Base-by-base conservation (phyloP, 495 filamentous ascomycete species). In the Mycothermus thermophilus region DNA sequence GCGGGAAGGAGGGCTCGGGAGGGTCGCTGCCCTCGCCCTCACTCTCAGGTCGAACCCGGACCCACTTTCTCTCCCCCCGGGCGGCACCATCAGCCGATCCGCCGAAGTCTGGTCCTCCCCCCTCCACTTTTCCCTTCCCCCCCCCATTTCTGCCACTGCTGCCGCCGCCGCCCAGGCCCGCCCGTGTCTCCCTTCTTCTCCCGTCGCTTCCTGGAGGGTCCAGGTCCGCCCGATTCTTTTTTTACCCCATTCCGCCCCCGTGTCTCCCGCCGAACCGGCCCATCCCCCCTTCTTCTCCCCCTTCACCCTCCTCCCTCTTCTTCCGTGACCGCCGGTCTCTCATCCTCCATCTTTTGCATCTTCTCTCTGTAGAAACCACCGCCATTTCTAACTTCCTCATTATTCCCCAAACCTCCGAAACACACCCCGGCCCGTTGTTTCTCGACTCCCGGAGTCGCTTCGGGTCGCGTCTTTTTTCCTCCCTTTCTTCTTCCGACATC, bases 51-150 rank as follows among this genome's bases (percentile, higher is more conserved):
- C n/a, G n/a, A n/a, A n/a, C n/a, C n/a, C 18, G 46, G 24, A 37
- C 38, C 52, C 46, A 47, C 47, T 46, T 42, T 48, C 23, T 35
- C 30, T 42, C 44, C 48, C 50, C 47, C 47, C 44, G 38, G n/a
- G n/a, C 54, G 54, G 54, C 54, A 57, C 44, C 54, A 57, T 50
- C 51, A 57, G 51, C 54, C 54, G 54, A 57, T 55, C 51, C 54
- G 54, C 50, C 51, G 48, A 43, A 50, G 41, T 52, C 43, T 48
- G 46, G 48, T 39, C 43, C n/a, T n/a, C n/a, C n/a, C n/a, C n/a
- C n/a, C n/a, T n/a, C n/a, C n/a, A n/a, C n/a, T n/a, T n/a, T n/a
- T n/a, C n/a, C n/a, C n/a, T n/a, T n/a, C n/a, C n/a, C n/a, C n/a
- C n/a, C 45, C 44, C 30, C 15, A 31, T 32, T 39, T 44, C 46